Evolutionary conservation across 305 asterid species (phyloP), one percentile per base, ranked within the genome.

Genomic region (Fraxinus paxiana): DNA sequence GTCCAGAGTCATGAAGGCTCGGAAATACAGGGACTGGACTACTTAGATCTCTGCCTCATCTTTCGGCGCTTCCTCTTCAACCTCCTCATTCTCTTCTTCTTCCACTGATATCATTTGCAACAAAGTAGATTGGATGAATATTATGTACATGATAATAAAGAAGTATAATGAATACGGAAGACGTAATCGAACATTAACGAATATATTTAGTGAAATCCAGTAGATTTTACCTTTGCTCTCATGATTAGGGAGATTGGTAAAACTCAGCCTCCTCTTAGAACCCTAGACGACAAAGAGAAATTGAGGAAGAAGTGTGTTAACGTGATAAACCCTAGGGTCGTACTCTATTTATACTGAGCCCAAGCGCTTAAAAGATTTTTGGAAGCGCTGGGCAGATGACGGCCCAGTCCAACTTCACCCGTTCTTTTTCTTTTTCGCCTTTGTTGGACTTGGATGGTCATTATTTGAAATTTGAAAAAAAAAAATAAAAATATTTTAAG

Each of bases 1-100:
- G 6, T 1, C 69, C 28, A 56, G n/a, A n/a, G 69, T 56, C 3
- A 18, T 6, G 30, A 4, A 20, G 10, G 69, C 61, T 20, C 10
- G 69, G 69, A 56, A 17, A 56, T 1, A 1, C 28, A 18, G 26
- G 28, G 28, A 56, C 69, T 1, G 31, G 69, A 59, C 86, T 85
- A 85, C 86, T 85, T 85, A 35, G 88, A 85, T 82, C 86, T 76
- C 82, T 85, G 88, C 69, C 69, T 59, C 69, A 59, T 59, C 69
- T 59, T 59, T 59, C 69, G 69, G 69, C 69, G 69, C 69, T 85
- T 85, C 80, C 88, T 82, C 82, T 85, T 85, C 86, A 85, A 75
- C 86, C 88, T 82, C 86, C 88, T 85, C 88, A 85, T 85, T 24
- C 86, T 82, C 88, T 85, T 85, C 88, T 82, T 85, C 84, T 85